Base-by-base conservation (phyloP, 2,329 filamentous ascomycete genomes). In the Dactylellina sp. region DNA sequence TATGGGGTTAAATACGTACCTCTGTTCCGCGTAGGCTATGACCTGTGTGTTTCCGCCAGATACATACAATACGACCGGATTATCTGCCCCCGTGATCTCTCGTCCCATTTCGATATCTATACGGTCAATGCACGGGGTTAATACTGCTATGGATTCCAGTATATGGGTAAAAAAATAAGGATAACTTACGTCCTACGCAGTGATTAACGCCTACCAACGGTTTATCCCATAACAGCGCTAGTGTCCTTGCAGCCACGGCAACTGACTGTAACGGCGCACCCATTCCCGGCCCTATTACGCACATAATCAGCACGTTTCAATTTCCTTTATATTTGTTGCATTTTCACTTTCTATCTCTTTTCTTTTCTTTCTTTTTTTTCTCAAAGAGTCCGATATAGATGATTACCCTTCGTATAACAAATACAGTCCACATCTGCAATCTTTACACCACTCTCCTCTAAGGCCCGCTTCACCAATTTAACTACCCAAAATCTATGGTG, bases 21-120 rank as follows among this genome's bases (percentile, higher is more conserved):
- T 87, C 80, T 93, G 91, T 76, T 94, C 91, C 37, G 92, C 93
- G 83, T 98, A 99, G 50, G 95, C 95, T 77, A 98, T 98, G 24
- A 98, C 94, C 83, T 99, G 94, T 12, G 94, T 97, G 84, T 99
- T 99, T 70, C 95, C 95, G 75, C 95, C 95, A 20, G 89, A 92
- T 42, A 98, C 95, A 82, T 99, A 99, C 40, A 99, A 85, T 52
- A 99, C 95, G 37, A 98, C 93, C 0, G 95, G 95, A 82, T 99
- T 94, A 22, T 87, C 84, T 14, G 95, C 93, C 71, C 92, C 91
- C 2, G 95, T 98, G 80, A 99, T 97, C 71, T 91, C 87, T 56
- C 95, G 87, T 32, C 95, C 95, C 95, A 99, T 99, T 84, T 99
- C 95, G 79, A 99, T 98, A 82, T 99, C 85, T 84, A 28, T n/a